phyloP scores from a whole-genome alignment of 345 rosid genomes.

The Zanthoxylum bungeanum region DNA sequence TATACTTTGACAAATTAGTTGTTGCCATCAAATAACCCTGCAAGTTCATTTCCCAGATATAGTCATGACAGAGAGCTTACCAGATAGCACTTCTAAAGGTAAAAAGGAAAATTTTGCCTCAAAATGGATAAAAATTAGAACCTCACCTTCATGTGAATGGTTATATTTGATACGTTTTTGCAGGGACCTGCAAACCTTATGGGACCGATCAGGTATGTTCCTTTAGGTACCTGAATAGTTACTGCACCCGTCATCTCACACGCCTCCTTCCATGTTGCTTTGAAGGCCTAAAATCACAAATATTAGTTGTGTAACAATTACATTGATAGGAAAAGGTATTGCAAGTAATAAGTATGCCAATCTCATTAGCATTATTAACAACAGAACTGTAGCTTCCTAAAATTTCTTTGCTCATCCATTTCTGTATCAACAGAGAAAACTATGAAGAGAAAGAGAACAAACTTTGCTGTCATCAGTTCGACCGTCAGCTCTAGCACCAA shows the following conservation, averaged over 20 bases:
- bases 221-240: constrained; percentile 28
- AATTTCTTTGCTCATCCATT: background rate
- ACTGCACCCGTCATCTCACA: constrained; percentile 27
- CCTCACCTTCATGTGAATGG: constrained; percentile 23
- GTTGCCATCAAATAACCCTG: constrained; percentile 40
- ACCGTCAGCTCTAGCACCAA: constrained; percentile 35
- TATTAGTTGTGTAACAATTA: background rate
- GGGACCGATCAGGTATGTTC: constrained; percentile 35
- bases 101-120: too few species aligned
- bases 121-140: background rate
- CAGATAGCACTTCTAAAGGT: too few species aligned
- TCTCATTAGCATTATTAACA: background rate
- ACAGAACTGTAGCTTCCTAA: background rate
- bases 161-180: constrained; percentile 25
- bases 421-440: background rate
- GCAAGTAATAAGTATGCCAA: background rate
- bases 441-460: background rate
- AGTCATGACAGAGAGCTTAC: background rate
- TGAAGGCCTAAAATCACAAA: constrained; percentile 24
- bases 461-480: constrained; percentile 27
- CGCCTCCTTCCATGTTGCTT: constrained; percentile 31
- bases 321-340: background rate
- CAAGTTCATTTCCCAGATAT: background rate
- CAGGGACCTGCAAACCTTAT: constrained; percentile 32
- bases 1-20: constrained; percentile 25